phyloP scores from a whole-genome alignment of 2,329 filamentous ascomycete genomes.

The Ascochyta rabiei region DNA sequence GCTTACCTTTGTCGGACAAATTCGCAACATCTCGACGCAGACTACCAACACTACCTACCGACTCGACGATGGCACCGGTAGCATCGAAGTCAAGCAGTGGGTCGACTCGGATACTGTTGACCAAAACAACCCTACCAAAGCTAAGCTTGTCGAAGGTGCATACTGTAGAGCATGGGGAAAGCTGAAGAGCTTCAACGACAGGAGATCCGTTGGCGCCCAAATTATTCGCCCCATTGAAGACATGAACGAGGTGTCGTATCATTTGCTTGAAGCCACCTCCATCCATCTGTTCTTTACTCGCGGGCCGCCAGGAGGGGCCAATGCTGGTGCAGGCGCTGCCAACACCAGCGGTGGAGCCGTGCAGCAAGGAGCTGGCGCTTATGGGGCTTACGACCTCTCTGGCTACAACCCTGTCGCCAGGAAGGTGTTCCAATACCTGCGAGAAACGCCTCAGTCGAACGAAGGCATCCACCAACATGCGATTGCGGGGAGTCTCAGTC shows the following conservation, averaged over 20 bases:
- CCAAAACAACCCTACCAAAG: slow-evolving; percentile 52
- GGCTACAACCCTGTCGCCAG: slow-evolving; percentile 62
- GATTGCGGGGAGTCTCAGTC: slow-evolving; percentile 69
- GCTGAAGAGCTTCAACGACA: slow-evolving; percentile 82
- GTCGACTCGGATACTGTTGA: slow-evolving; percentile 66
- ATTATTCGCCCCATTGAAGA: slow-evolving; percentile 80
- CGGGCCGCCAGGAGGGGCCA: slow-evolving; percentile 64
- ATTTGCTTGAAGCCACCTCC: slow-evolving; percentile 86
- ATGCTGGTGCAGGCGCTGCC: slow-evolving; percentile 46
- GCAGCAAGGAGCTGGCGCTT: slow-evolving; percentile 35
- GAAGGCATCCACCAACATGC: slow-evolving; percentile 84
- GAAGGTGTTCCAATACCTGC: slow-evolving; percentile 74
- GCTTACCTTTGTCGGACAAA: slow-evolving; percentile 87
- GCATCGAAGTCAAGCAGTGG: slow-evolving; percentile 91
- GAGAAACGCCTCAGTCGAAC: slow-evolving; percentile 70
- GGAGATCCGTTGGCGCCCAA: slow-evolving; percentile 79
- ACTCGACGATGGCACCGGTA: slow-evolving; percentile 92
- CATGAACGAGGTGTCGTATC: slow-evolving; percentile 91
- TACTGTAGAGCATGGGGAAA: slow-evolving; percentile 88
- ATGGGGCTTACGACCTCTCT: slow-evolving; percentile 42
- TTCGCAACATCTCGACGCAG: slow-evolving; percentile 84
- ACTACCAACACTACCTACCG: slow-evolving; percentile 91
- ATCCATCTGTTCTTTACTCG: slow-evolving; percentile 84
- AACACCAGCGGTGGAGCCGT: slow-evolving; percentile 34
- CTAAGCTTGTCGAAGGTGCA: slow-evolving; percentile 70